These are phyloP conservation scores for Geranomyces michiganensis DNA, from an alignment of 192 early-diverging fungal species.

Conservation along the genomic window DNA sequence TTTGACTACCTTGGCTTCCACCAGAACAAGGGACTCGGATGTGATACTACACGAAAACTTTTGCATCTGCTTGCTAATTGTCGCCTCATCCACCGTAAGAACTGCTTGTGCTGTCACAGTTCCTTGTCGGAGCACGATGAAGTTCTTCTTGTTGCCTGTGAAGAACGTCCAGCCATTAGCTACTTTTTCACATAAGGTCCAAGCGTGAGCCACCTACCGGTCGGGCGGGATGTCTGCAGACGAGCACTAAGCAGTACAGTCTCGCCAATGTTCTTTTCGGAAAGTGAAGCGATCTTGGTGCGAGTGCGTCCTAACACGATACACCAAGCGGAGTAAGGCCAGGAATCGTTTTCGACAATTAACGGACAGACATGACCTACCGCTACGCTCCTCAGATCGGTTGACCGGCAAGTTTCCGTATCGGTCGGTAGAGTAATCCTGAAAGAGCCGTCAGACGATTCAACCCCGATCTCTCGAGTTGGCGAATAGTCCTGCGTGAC, in stretches of 20 bases:
- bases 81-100: constrained; percentile 66
- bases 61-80: constrained; percentile 93
- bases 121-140: constrained; percentile 87
- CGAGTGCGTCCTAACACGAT: constrained; percentile 56
- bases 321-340: neutral
- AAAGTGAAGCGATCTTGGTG: constrained; percentile 69
- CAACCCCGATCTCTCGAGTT: neutral
- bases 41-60: constrained; percentile 84
- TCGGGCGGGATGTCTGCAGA: constrained; percentile 85
- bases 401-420: constrained; percentile 90
- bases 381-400: constrained; percentile 76
- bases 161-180: constrained; percentile 11
- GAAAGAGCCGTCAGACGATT: neutral
- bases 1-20: constrained; percentile 80
- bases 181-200: neutral
- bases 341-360: neutral
- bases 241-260: constrained; percentile 84
- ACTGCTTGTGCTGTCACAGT: constrained; percentile 90
- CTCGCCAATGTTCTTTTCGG: constrained; percentile 66
- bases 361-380: constrained; percentile 30
- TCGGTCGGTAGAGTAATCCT: constrained; percentile 78
- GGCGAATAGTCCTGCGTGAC: neutral
- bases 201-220: constrained; percentile 28
- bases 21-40: constrained; percentile 85
- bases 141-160: constrained; percentile 77